Evolutionary conservation across 2,329 filamentous ascomycete genomes (phyloP).

Genomic region (Trichoderma sp.): DNA sequence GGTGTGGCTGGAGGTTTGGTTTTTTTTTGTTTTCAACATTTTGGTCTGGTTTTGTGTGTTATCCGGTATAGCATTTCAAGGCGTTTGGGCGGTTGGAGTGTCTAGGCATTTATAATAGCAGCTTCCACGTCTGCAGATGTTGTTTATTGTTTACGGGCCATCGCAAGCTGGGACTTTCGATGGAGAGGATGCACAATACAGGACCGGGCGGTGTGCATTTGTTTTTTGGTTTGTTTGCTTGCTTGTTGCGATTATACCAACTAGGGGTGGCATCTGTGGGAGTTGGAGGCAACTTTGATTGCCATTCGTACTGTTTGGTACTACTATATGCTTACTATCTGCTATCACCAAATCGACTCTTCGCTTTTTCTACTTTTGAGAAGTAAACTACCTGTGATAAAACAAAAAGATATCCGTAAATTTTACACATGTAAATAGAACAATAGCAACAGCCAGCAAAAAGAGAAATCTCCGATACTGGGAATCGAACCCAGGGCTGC

Average conservation of each 20-base stretch:
- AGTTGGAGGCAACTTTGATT: constrained; percentile 8
- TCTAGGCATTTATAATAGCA: background rate
- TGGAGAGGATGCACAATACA: background rate
- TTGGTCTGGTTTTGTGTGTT: background rate
- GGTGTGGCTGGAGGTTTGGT: background rate
- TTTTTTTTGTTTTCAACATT: constrained; percentile 18
- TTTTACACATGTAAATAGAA: background rate
- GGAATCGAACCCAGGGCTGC: constrained; percentile 37
- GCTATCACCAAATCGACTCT: background rate
- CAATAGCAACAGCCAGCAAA: background rate
- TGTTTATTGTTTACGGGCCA: background rate
- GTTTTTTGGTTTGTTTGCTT: background rate
- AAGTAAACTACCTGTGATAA: background rate
- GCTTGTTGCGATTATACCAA: background rate
- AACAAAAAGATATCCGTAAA: background rate
- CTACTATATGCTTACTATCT: background rate
- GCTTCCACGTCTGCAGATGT: background rate
- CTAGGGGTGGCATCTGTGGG: background rate
- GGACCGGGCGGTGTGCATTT: background rate
- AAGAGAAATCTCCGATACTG: constrained; percentile 30
- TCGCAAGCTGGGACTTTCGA: background rate
- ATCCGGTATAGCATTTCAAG: constrained; percentile 5
- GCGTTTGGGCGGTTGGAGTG: background rate
- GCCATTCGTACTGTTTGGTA: background rate
- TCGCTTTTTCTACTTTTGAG: background rate